phyloP scores from a whole-genome alignment of 2,329 filamentous ascomycete genomes.

The Xylaria sp. region DNA sequence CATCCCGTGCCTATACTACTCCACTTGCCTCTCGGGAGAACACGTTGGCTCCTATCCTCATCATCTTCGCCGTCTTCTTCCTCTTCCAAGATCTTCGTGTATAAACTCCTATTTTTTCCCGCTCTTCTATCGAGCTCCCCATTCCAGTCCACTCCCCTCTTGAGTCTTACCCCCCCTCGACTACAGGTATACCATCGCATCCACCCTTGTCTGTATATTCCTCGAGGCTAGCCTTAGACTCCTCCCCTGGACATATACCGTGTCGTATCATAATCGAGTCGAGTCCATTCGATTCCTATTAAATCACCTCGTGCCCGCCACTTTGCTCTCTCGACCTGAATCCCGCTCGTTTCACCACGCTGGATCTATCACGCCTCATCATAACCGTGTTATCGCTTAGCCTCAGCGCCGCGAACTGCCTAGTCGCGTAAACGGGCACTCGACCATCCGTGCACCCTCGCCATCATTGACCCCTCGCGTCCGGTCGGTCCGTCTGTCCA shows the following conservation, averaged over 20 bases:
- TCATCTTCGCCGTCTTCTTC: neutral
- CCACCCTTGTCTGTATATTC: neutral
- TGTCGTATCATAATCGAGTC: neutral
- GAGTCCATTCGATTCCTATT: neutral
- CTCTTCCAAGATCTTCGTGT: conserved; percentile 3
- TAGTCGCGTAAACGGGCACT: conserved; percentile 15
- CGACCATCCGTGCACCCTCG: conserved; percentile 8
- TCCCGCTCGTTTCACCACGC: conserved; percentile 15
- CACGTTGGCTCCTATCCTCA: neutral
- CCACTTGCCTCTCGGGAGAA: neutral
- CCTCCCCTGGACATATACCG: conserved; percentile 7
- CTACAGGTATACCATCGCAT: neutral
- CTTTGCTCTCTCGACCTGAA: conserved; percentile 18
- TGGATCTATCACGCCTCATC: conserved; percentile 21
- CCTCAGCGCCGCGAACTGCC: conserved; percentile 12
- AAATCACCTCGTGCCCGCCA: neutral
- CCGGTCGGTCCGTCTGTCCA: neutral
- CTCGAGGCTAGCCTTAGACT: neutral
- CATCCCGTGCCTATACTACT: neutral
- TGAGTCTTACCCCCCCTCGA: neutral
- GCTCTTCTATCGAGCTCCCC: neutral
- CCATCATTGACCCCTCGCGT: neutral
- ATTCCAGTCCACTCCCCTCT: neutral
- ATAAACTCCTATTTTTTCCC: conserved; percentile 1
- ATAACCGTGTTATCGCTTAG: conserved; percentile 9